phyloP scores from a whole-genome alignment of 805 yeast species.

The Metschnikowia borealis region DNA sequence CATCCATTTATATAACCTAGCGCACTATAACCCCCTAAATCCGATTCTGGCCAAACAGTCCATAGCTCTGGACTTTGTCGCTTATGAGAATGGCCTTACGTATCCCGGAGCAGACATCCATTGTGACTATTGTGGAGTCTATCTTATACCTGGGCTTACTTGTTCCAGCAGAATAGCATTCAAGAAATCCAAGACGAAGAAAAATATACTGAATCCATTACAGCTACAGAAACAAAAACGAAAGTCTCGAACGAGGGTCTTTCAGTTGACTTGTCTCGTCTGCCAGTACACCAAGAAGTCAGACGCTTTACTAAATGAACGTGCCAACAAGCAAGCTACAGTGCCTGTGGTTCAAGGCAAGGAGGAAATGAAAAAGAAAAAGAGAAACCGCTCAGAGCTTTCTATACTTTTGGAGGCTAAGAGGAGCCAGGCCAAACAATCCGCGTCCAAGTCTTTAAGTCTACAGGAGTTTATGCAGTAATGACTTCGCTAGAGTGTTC shows the following conservation, averaged over 20 bases:
- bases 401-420: constrained; percentile 41
- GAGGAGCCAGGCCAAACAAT: constrained; percentile 25
- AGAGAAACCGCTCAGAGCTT: constrained; percentile 39
- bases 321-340: constrained; percentile 3
- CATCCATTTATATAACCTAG: constrained; percentile 27
- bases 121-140: constrained; percentile 31
- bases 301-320: constrained; percentile 11
- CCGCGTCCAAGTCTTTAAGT: constrained; percentile 33
- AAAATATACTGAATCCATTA: not conserved
- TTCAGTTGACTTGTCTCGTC: constrained; percentile 18
- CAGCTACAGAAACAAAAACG: not conserved
- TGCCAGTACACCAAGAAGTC: constrained; percentile 17
- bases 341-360: constrained; percentile 18
- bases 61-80: constrained; percentile 18
- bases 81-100: constrained; percentile 23
- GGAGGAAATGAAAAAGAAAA: constrained; percentile 45
- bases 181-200: constrained; percentile 2
- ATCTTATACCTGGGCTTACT: constrained; percentile 35
- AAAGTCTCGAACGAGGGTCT: constrained; percentile 3
- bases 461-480: constrained; percentile 47
- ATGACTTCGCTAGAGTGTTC: not conserved
- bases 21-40: constrained; percentile 24
- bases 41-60: constrained; percentile 28
- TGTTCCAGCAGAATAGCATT: constrained; percentile 21
- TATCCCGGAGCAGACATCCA: constrained; percentile 25